These are phyloP conservation scores for Trichoderma atrobrunneum DNA, from an alignment of 2,329 filamentous ascomycete genomes.

Conservation along the genomic window DNA sequence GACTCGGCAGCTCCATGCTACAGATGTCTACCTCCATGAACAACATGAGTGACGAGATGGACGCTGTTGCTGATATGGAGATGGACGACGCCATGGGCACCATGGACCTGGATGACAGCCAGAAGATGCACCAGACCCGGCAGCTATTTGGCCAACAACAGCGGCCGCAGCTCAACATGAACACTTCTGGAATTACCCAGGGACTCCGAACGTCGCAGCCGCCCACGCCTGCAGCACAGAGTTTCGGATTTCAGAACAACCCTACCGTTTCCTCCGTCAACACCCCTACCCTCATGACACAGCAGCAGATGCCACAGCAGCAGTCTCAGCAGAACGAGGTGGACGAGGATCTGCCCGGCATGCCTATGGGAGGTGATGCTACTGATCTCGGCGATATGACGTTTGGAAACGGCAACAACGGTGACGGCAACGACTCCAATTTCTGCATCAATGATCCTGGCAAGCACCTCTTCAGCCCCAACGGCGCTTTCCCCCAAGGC, in stretches of 20 bases:
- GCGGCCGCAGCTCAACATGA: slow-evolving; percentile 73
- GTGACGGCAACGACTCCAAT: slow-evolving; percentile 41
- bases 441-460: slow-evolving; percentile 87
- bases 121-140: slow-evolving; percentile 66
- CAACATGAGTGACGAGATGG: slow-evolving; percentile 62
- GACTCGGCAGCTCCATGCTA: slow-evolving; percentile 28
- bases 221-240: slow-evolving; percentile 74
- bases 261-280: slow-evolving; percentile 97
- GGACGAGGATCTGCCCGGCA: slow-evolving; percentile 68
- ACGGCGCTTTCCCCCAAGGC: slow-evolving; percentile 64
- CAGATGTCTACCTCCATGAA: slow-evolving; percentile 46
- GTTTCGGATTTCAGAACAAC: slow-evolving; percentile 82
- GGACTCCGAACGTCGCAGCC: slow-evolving; percentile 83
- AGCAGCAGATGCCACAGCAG: slow-evolving; percentile 63
- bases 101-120: slow-evolving; percentile 61
- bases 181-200: slow-evolving; percentile 71
- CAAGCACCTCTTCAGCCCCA: slow-evolving; percentile 87
- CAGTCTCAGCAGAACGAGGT: slow-evolving; percentile 61
- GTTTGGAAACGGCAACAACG: slow-evolving; percentile 45
- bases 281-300: slow-evolving; percentile 83
- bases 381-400: slow-evolving; percentile 51
- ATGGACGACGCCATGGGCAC: slow-evolving; percentile 79
- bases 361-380: slow-evolving; percentile 56
- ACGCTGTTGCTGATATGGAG: slow-evolving; percentile 91
- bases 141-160: slow-evolving; percentile 66